These are phyloP conservation scores for Pythium pyrilobum DNA, from an alignment of 352 stramenopile species.

Conservation along the genomic window DNA sequence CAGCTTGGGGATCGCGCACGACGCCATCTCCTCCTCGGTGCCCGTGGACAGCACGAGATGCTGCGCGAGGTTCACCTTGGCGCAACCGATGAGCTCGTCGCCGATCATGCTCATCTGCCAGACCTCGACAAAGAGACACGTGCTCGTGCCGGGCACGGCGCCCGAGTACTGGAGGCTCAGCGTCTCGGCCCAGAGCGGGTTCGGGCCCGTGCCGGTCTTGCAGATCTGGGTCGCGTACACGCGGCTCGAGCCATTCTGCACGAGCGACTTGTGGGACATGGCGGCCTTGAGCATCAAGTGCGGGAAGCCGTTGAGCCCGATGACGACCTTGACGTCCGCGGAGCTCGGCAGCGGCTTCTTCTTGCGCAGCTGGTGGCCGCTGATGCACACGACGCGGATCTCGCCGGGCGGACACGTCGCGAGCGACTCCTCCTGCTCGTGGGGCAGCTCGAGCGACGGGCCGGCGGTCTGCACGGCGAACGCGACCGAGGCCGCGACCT, in stretches of 20 bases:
- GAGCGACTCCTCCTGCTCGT: slow-evolving; percentile 54
- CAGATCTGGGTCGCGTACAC: slow-evolving; percentile 57
- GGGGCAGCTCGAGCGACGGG: slow-evolving; percentile 47
- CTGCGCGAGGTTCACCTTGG: slow-evolving; percentile 73
- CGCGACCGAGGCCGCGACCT: slow-evolving; percentile 66
- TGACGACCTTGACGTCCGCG: slow-evolving; percentile 47
- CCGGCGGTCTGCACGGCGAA: slow-evolving; percentile 62
- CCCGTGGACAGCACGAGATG: slow-evolving; percentile 57
- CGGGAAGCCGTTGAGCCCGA: slow-evolving; percentile 71
- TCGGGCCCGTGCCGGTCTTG: slow-evolving; percentile 42
- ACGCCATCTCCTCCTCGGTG: slow-evolving; percentile 65
- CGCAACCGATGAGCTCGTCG: slow-evolving; percentile 69
- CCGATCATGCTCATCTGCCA: slow-evolving; percentile 74
- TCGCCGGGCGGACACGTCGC: slow-evolving; percentile 71
- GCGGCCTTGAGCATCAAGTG: slow-evolving; percentile 48
- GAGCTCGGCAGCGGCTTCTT: slow-evolving; percentile 43
- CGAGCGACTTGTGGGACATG: slow-evolving; percentile 32
- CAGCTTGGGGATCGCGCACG: slow-evolving; percentile 66
- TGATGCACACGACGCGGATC: slow-evolving; percentile 79
- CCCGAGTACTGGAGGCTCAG: slow-evolving; percentile 71
- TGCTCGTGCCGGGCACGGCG: slow-evolving; percentile 66
- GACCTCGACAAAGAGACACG: slow-evolving; percentile 69
- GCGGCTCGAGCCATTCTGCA: slow-evolving; percentile 48
- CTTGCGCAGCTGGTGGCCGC: slow-evolving; percentile 44
- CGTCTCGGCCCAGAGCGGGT: slow-evolving; percentile 77